phyloP scores from a whole-genome alignment of 768 basidiomycete species.

The Tulasnella sp. region DNA sequence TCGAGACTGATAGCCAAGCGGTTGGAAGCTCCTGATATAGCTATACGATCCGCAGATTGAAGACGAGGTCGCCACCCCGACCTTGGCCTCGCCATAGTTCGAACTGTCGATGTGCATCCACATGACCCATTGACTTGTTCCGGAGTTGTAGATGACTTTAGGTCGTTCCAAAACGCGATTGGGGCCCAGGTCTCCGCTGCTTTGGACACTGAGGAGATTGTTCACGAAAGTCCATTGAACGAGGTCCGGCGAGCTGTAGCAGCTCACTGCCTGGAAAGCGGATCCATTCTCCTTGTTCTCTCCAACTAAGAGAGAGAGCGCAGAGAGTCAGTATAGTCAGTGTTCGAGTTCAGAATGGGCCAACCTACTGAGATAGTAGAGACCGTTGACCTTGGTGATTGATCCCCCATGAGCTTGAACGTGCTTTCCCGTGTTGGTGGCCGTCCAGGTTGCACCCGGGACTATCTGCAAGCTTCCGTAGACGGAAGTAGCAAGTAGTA shows the following conservation, averaged over 20 bases:
- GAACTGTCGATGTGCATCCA: constrained; percentile 15
- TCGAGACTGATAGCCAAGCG: constrained; percentile 7
- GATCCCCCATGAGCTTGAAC: constrained; percentile 12
- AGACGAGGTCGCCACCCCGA: constrained; percentile 9
- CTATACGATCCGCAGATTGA: constrained; percentile 11
- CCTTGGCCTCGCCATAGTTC: constrained; percentile 12
- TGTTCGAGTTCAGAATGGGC: background rate
- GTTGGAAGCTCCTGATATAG: constrained; percentile 9
- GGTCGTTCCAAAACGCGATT: constrained; percentile 10
- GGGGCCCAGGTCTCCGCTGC: constrained; percentile 12
- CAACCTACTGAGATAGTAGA: constrained; percentile 11
- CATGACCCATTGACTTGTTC: constrained; percentile 6
- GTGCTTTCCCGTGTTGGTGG: constrained; percentile 8
- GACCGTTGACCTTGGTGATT: constrained; percentile 7
- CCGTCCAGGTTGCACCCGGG: constrained; percentile 14
- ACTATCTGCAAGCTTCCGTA: constrained; percentile 10
- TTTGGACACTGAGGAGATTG: constrained; percentile 1
- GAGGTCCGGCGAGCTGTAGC: constrained; percentile 10
- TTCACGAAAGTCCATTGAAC: constrained; percentile 13
- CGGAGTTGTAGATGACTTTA: background rate
- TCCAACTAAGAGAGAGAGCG: background rate
- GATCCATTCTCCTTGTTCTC: background rate
- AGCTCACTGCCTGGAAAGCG: constrained; percentile 9
- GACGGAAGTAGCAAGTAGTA: background rate
- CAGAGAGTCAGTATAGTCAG: background rate